Conservation (phyloP, 345 rosid species). For the Psidium guajava region DNA sequence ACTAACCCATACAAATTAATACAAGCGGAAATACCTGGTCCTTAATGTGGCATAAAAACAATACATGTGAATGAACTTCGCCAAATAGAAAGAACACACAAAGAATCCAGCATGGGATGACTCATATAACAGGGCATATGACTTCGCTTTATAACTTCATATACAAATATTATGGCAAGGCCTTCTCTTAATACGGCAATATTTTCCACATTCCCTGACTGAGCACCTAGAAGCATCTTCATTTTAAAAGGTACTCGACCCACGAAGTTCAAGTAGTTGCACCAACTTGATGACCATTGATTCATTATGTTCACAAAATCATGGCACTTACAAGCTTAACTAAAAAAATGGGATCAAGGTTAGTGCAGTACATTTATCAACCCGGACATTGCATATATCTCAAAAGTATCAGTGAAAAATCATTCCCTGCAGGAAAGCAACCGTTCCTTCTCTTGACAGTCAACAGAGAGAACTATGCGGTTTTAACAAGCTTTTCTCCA, state of each 20-base stretch:
- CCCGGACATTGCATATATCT: conserved; percentile 74
- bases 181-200: not conserved
- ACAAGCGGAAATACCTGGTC: not conserved
- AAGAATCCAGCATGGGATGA: not conserved
- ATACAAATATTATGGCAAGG: not conserved
- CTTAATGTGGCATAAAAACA: not conserved
- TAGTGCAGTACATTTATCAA: conserved; percentile 62
- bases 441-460: conserved; percentile 23
- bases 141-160: not conserved
- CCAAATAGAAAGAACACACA: not conserved
- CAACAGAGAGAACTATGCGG: conserved; percentile 12
- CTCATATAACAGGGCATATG: not conserved
- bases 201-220: not conserved
- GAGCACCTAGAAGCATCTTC: not conserved
- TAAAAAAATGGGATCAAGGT: not conserved
- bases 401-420: conserved; percentile 37
- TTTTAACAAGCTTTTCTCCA: conserved; percentile 12
- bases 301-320: not conserved
- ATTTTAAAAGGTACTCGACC: not conserved
- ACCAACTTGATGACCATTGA: not conserved
- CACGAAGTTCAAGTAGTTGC: not conserved
- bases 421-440: conserved; percentile 43
- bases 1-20: not conserved
- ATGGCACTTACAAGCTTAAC: not conserved
- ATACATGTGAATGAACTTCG: not conserved